Evolutionary conservation across 208 protist genomes (phyloP), one percentile per base, ranked within the genome.

Genomic region (Angomonas deanei): DNA sequence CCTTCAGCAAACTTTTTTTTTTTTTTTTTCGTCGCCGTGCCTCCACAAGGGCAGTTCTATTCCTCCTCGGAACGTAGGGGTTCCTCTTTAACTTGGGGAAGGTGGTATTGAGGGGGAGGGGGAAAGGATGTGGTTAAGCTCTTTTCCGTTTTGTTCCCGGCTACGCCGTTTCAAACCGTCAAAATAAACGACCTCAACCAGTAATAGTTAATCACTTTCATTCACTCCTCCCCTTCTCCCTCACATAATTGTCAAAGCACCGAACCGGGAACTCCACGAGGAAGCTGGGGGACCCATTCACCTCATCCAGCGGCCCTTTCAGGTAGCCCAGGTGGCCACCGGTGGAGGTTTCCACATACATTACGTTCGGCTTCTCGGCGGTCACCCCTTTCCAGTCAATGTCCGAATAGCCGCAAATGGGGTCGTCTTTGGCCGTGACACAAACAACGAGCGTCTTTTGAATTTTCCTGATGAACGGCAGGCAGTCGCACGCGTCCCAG

Each of bases 1-100:
- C 80, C 80, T 72, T 53, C 74, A 78, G 76, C 73, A 87, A 26
- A 0, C 61, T 78, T 84, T 79, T 72, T 53, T 61, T 47, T 49
- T 47, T 1, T 15, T 19, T 3, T 15, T 15, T 49, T 49, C n/a
- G n/a, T n/a, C n/a, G n/a, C n/a, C n/a, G n/a, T n/a, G n/a, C n/a
- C n/a, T n/a, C n/a, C n/a, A n/a, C n/a, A n/a, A n/a, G n/a, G n/a
- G n/a, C n/a, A n/a, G n/a, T n/a, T n/a, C n/a, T n/a, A n/a, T n/a
- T n/a, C n/a, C n/a, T n/a, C n/a, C n/a, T n/a, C n/a, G n/a, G n/a
- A n/a, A n/a, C n/a, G n/a, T n/a, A n/a, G n/a, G n/a, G n/a, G n/a
- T n/a, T n/a, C n/a, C n/a, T n/a, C n/a, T n/a, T n/a, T n/a, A n/a
- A n/a, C n/a, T n/a, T n/a, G n/a, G n/a, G n/a, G n/a, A n/a, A n/a